These are phyloP conservation scores for Coemansia sp. DNA, from an alignment of 192 early-diverging fungal genomes.

Conservation along the genomic window DNA sequence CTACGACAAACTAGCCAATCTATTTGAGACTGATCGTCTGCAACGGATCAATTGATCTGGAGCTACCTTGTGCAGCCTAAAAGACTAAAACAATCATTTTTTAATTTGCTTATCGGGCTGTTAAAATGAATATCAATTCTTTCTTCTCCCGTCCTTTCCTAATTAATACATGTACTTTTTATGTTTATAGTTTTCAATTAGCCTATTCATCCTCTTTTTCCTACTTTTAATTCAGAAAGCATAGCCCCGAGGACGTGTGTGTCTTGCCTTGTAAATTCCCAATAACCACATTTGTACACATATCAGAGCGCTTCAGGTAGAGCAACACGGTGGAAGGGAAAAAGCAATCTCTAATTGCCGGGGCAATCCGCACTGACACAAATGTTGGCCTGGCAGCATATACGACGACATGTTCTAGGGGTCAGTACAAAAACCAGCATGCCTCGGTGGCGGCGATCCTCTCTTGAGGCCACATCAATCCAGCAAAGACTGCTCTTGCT, in stretches of 20 bases:
- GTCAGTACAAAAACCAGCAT: background rate
- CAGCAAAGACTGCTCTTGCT: background rate
- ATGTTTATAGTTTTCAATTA: no score
- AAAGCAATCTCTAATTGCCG: background rate
- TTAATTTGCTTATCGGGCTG: no score
- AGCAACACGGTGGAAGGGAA: background rate
- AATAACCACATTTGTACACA: background rate
- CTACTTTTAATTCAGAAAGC: background rate
- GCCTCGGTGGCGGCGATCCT: background rate
- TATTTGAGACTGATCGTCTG: no score
- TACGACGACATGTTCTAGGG: conserved; percentile 17
- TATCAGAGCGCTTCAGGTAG: background rate
- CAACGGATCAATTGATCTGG: no score
- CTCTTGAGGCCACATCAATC: background rate
- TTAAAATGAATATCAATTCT: no score
- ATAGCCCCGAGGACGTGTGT: background rate
- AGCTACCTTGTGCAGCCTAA: no score
- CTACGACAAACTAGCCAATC: no score
- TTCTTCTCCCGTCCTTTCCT: no score
- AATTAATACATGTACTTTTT: no score
- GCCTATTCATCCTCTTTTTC: background rate
- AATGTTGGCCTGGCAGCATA: conserved; percentile 23
- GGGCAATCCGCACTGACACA: conserved; percentile 10
- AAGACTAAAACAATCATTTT: no score
- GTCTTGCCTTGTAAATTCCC: background rate